Evolutionary conservation across 179 eudicot species (phyloP), one percentile per base, ranked within the genome.

Genomic region (Heliamphora pulchella): DNA sequence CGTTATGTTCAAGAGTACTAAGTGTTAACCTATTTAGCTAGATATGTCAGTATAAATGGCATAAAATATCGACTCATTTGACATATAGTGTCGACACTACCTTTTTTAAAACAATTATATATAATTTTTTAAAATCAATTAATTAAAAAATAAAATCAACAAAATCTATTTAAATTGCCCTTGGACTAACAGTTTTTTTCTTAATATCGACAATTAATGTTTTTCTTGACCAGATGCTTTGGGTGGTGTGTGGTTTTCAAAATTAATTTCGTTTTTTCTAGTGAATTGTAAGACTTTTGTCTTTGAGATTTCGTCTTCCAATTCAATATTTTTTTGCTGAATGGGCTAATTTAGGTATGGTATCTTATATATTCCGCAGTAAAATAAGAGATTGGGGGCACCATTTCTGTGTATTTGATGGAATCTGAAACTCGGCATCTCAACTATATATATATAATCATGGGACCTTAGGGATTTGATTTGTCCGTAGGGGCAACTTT

Each of bases 141-240:
- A 31, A 31, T 31, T 31, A 31, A 0, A 31, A 31, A 31, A 31
- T 31, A 31, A 31, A 31, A 31, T 31, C 31, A 31, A 0, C 31
- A 31, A 31, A 31, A 31, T 31, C 31, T 31, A 31, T 31, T 31
- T 31, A 31, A 31, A 31, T 31, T 31, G 31, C 0, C 31, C 31
- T 31, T 31, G 31, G 31, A 31, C 31, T 0, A 31, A 31, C 0
- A 31, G 31, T 31, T 31, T 31, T 31, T 31, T 31, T 31, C 31
- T 31, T 31, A 31, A 31, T n/a, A 5, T 10, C 58, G 1, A 4
- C 76, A 17, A 50, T 43, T 72, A 13, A 44, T 61, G 74, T 78
- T 57, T 15, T 67, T 82, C 10, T 55, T 55, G 58, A 67, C 54
- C 54, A 14, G 62, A 39, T 76, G 47, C 55, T 80, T 62, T 65